These are phyloP conservation scores for Colletotrichum euphorbiae DNA, from an alignment of 2,329 filamentous ascomycete genomes.

Conservation along the genomic window DNA sequence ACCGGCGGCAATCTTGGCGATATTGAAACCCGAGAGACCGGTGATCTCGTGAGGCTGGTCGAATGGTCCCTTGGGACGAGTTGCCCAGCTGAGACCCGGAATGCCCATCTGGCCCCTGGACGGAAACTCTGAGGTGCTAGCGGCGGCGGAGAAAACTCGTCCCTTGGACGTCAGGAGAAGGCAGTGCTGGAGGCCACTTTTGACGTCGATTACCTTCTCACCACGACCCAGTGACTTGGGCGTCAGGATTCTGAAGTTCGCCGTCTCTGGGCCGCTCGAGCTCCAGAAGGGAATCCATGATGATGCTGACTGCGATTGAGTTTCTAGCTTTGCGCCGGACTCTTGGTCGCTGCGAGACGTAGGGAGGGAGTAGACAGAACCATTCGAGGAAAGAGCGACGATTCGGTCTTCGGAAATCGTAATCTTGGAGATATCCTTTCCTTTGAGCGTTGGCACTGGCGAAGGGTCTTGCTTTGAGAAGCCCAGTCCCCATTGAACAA, in stretches of 20 bases:
- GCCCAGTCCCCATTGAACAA: slow-evolving; percentile 90
- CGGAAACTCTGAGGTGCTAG: slow-evolving; percentile 82
- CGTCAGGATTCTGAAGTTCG: slow-evolving; percentile 80
- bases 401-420: slow-evolving; percentile 86
- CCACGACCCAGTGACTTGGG: slow-evolving; percentile 73
- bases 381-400: slow-evolving; percentile 79
- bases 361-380: slow-evolving; percentile 87
- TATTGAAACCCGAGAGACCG: slow-evolving; percentile 76
- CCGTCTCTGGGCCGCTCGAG: slow-evolving; percentile 47
- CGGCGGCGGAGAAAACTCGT: slow-evolving; percentile 88
- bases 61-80: slow-evolving; percentile 79
- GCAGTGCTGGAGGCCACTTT: slow-evolving; percentile 85
- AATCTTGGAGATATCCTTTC: slow-evolving; percentile 83
- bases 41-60: slow-evolving; percentile 86
- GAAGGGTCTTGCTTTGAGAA: slow-evolving; percentile 73
- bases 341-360: slow-evolving; percentile 79
- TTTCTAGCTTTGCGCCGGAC: slow-evolving; percentile 70
- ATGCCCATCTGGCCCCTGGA: slow-evolving; percentile 88
- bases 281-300: slow-evolving; percentile 82
- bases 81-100: slow-evolving; percentile 83
- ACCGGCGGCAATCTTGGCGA: slow-evolving; percentile 82
- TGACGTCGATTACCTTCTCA: slow-evolving; percentile 80
- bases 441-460: slow-evolving; percentile 79
- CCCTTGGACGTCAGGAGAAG: slow-evolving; percentile 87
- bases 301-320: slow-evolving; percentile 57